phyloP scores from a whole-genome alignment of 495 filamentous ascomycete genomes.

The Lindgomyces ingoldianus region DNA sequence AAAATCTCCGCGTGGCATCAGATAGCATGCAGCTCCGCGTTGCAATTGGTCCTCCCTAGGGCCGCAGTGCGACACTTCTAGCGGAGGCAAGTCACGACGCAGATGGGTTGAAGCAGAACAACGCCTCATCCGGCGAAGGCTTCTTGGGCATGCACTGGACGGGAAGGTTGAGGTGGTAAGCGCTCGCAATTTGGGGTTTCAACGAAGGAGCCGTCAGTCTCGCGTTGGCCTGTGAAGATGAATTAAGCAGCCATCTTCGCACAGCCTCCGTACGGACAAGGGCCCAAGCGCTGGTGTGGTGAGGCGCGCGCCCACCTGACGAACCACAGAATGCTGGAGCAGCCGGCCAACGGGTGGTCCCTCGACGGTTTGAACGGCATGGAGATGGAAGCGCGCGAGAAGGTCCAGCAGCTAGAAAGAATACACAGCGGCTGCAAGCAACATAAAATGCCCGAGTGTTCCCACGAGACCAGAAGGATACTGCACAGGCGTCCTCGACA shows the following conservation, averaged over 20 bases:
- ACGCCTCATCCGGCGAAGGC: constrained; percentile 28
- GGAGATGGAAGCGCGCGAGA: constrained; percentile 37
- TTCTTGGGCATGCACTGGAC: constrained; percentile 19
- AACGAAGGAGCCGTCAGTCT: constrained; percentile 15
- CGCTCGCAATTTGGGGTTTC: constrained; percentile 36
- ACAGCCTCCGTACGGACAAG: constrained; percentile 31
- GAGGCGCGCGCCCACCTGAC: constrained; percentile 32
- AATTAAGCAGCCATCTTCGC: constrained; percentile 28
- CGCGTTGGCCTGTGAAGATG: constrained; percentile 27
- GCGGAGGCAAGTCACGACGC: constrained; percentile 10
- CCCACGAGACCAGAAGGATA: constrained; percentile 15
- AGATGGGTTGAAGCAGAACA: constrained; percentile 16
- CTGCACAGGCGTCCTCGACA: constrained; percentile 24
- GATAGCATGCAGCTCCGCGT: constrained; percentile 18
- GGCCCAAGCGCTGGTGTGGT: constrained; percentile 37
- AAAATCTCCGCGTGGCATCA: constrained; percentile 29
- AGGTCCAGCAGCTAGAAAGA: constrained; percentile 11
- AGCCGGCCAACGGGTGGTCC: constrained; percentile 24
- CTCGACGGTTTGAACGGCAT: constrained; percentile 18
- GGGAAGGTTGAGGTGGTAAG: constrained; percentile 27
- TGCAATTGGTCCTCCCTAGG: constrained; percentile 14
- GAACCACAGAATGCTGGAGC: constrained; percentile 31
- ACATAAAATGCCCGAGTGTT: constrained; percentile 29
- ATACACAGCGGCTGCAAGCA: constrained; percentile 35
- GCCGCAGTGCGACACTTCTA: constrained; percentile 1